Evolutionary conservation across 1,139 yeast species (phyloP), one percentile per base, ranked within the genome.

Genomic region (Torulaspora pretoriensis): DNA sequence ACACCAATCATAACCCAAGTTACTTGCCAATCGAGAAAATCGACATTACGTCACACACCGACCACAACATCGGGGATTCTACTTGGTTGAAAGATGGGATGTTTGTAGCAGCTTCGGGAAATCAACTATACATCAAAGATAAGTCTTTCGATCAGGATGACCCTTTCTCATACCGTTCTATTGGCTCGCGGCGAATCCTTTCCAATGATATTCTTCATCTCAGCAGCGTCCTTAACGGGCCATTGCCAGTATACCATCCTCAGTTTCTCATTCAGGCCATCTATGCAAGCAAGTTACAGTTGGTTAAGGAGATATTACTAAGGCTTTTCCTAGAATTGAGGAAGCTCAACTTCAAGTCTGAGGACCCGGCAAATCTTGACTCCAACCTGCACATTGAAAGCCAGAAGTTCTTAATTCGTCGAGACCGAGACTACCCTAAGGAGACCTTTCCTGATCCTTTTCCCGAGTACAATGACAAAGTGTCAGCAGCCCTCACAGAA

Each of bases 191-290:
- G 47, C 72, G 68, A 43, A 73, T 75, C 45, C 65, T 68, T 16
- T 68, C 70, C 5, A 71, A 73, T 48, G 81, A 78, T 51, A 70
- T 80, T 1, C 77, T 86, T 56, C 80, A 77, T 47, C 71, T 89
- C 46, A 86, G 85, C 35, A 70, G 87, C 13, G 81, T 88, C 1
- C 68, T 92, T 43, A 89, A 89, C 66, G 96, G 97, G 24, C 94
- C 95, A 0, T 65, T 92, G 28, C 97, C 97, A 0, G 68, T 89
- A 1, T 92, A 86, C 57, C 97, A 92, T 59, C 98, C 98, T 0
- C 96, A 89, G 63, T 75, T 88, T 48, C 68, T 92, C 34, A 83
- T 89, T 40, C 97, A 90, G 61, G 71, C 83, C 3, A 64, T 90
- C 13, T 82, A 83, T 57, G 77, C 80, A 56, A 83, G 81, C 28